Conservation (phyloP, 2,329 filamentous ascomycete genomes). For the Pyricularia sp. region DNA sequence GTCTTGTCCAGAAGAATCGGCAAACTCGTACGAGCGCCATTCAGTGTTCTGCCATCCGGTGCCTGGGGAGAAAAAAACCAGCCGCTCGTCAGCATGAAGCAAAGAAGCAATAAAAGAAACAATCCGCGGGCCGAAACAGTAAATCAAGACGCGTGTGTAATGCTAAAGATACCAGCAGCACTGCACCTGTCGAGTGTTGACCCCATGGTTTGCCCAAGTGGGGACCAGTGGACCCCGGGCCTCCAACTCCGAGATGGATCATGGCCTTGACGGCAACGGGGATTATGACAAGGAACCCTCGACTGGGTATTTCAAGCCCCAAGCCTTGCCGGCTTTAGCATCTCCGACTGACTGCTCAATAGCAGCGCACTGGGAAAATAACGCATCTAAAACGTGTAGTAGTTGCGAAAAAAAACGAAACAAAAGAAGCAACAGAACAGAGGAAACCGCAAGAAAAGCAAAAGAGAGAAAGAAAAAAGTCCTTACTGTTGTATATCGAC, state of each 20-base stretch:
- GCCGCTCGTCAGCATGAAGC: neutral
- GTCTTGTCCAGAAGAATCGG: conserved; percentile 38
- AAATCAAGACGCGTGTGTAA: neutral
- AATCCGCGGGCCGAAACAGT: neutral
- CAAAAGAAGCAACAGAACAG: neutral
- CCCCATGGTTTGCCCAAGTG: neutral
- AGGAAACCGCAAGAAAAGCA: neutral
- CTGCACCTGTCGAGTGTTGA: too few species aligned
- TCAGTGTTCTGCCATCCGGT: conserved; percentile 71
- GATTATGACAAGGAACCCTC: neutral
- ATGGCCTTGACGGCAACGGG: neutral
- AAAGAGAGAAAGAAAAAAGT: neutral
- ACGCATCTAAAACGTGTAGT: neutral
- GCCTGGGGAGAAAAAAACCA: conserved; percentile 35
- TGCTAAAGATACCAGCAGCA: too few species aligned
- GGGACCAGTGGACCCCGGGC: neutral
- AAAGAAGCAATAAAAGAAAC: neutral
- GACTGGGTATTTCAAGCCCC: neutral
- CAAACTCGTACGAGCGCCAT: conserved; percentile 58
- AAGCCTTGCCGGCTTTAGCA: neutral
- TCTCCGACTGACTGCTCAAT: neutral
- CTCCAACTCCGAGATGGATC: neutral
- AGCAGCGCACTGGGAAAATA: neutral
- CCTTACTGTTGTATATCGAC: conserved; percentile 26
- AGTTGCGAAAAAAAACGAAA: neutral